A percentile compares a stretch with the other conserved stretches of the same genome.
Evolutionary conservation across 2,329 filamentous ascomycete genomes (phyloP).

Genomic region (Talaromyces sp.): DNA sequence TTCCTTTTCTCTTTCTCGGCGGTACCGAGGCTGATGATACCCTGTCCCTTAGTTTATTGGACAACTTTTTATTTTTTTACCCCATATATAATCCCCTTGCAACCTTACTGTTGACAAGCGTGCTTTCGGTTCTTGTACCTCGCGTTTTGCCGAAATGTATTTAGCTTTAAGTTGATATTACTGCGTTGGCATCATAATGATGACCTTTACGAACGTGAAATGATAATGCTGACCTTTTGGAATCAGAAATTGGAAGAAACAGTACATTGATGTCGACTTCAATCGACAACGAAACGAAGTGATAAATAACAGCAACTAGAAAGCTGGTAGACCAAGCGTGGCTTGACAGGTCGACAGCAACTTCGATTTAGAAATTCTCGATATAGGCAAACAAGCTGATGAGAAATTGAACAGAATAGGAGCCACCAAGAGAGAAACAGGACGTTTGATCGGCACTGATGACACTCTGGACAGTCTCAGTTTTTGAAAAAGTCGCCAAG

Average conservation of each 20-base stretch:
- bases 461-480: neutral
- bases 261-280: constrained; percentile 17
- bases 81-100: constrained; percentile 9
- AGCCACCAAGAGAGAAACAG: neutral
- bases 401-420: neutral
- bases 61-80: constrained; percentile 42
- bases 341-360: neutral
- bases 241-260: constrained; percentile 44
- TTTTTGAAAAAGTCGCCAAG: neutral
- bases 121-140: constrained; percentile 48
- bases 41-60: neutral
- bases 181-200: neutral
- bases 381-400: neutral
- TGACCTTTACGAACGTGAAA: neutral
- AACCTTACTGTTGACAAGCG: neutral
- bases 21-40: constrained; percentile 6
- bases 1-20: neutral
- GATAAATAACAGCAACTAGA: neutral
- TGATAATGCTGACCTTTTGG: neutral
- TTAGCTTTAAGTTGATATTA: neutral
- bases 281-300: neutral
- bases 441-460: neutral
- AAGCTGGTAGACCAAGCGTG: neutral
- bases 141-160: neutral
- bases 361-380: neutral